These are phyloP conservation scores for Torrubiella hemipterigena DNA, from an alignment of 2,329 filamentous ascomycete species.

Conservation along the genomic window DNA sequence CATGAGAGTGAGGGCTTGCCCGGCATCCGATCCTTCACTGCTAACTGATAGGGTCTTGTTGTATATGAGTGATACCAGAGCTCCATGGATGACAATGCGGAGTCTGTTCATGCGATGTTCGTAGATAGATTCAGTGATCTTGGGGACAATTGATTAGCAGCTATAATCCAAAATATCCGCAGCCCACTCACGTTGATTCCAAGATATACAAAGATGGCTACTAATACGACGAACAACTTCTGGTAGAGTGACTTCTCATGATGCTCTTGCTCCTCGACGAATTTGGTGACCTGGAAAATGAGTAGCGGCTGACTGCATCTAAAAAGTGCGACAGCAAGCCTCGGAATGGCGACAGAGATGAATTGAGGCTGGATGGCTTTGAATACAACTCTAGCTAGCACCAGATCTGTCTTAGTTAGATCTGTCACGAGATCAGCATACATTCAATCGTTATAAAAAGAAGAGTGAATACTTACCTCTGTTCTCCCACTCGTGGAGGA, in stretches of 20 bases:
- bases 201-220: conserved; percentile 20
- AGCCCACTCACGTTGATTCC: conserved; percentile 23
- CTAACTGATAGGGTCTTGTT: conserved; percentile 15
- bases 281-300: conserved; percentile 24
- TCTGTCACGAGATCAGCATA: not conserved
- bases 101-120: conserved; percentile 18
- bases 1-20: conserved; percentile 23
- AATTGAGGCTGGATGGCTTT: conserved; percentile 1
- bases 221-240: conserved; percentile 18
- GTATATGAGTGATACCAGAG: conserved; percentile 23
- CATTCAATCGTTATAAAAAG: not conserved
- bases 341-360: conserved; percentile 17
- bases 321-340: conserved; percentile 24
- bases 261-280: conserved; percentile 21
- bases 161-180: conserved; percentile 1
- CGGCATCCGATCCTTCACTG: conserved; percentile 14
- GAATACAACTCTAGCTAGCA: conserved; percentile 1
- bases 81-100: conserved; percentile 19
- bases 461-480: not conserved
- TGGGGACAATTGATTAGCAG: not conserved
- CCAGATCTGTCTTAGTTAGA: conserved; percentile 1
- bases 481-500: not conserved
- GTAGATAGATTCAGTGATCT: conserved; percentile 21
- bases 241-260: conserved; percentile 11
- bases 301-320: conserved; percentile 27